Percentiles rank a stretch among this genome's conserved stretches.
phyloP scores from a whole-genome alignment of 345 rosid species.

The Brassica rapa region DNA sequence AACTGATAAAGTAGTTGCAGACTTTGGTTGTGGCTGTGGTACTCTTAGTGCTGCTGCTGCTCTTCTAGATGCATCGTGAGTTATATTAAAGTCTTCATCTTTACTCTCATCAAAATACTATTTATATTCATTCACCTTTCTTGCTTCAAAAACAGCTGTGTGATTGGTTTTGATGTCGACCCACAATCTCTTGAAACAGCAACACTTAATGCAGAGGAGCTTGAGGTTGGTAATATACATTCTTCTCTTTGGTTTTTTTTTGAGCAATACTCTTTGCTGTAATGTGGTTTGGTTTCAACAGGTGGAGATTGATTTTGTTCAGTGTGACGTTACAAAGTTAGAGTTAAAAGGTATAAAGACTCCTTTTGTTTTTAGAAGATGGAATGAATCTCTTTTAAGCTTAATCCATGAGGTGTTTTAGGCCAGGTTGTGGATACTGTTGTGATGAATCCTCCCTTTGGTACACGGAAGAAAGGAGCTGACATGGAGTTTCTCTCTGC shows the following conservation, averaged over 20 bases:
- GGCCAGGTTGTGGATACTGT: slow-evolving; percentile 75
- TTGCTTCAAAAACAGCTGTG: slow-evolving; percentile 51
- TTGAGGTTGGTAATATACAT: slow-evolving; percentile 54
- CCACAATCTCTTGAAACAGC: slow-evolving; percentile 76
- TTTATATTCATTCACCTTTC: background rate
- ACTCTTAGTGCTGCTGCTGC: slow-evolving; percentile 86
- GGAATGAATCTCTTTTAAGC: background rate
- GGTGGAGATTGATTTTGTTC: slow-evolving; percentile 81
- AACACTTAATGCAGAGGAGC: slow-evolving; percentile 70
- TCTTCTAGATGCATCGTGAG: slow-evolving; percentile 89
- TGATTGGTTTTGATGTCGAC: slow-evolving; percentile 81
- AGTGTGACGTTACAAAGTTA: slow-evolving; percentile 63
- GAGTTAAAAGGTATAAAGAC: slow-evolving; percentile 60
- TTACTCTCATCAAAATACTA: background rate
- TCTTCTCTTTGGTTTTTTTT: background rate
- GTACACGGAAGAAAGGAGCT: slow-evolving; percentile 88
- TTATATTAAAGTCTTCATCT: background rate
- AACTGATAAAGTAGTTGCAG: slow-evolving; percentile 70
- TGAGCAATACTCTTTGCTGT: slow-evolving; percentile 10
- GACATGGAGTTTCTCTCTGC: slow-evolving; percentile 80
- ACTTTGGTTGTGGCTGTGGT: slow-evolving; percentile 98
- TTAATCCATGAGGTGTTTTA: slow-evolving; percentile 21
- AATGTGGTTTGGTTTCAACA: slow-evolving; percentile 42
- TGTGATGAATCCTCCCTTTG: slow-evolving; percentile 98
- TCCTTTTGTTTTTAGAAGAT: background rate